phyloP scores from a whole-genome alignment of 768 basidiomycete species.

The Agaricus subrufescens region DNA sequence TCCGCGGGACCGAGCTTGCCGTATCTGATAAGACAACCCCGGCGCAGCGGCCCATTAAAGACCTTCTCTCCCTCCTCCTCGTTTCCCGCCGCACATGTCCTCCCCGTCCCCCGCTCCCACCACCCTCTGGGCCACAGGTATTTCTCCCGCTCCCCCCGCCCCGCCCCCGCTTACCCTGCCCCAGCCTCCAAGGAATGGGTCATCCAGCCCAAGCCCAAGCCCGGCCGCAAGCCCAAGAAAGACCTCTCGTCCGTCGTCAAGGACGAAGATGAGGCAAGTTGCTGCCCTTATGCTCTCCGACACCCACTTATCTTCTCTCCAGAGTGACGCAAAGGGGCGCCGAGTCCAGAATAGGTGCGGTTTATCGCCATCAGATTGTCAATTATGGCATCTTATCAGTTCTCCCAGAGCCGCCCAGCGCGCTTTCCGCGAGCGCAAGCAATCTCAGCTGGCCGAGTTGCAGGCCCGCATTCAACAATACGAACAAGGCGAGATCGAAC shows the following conservation, averaged over 20 bases:
- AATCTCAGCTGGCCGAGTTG: constrained; percentile 81
- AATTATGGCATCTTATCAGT: constrained; percentile 4
- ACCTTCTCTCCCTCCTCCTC: constrained; percentile 17
- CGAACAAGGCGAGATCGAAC: constrained; percentile 88
- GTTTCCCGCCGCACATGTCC: constrained; percentile 11
- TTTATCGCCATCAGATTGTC: constrained; percentile 6
- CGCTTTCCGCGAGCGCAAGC: constrained; percentile 86
- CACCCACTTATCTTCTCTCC: constrained; percentile 5
- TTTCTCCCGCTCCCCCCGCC: constrained; percentile 7
- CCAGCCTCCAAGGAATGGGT: constrained; percentile 88
- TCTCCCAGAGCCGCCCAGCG: constrained; percentile 73
- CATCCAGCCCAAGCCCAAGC: constrained; percentile 81
- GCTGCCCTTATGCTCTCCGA: not conserved
- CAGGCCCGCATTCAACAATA: constrained; percentile 82
- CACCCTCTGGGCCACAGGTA: constrained; percentile 76
- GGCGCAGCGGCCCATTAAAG: constrained; percentile 12
- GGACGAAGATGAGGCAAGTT: constrained; percentile 44
- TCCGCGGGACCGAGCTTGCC: constrained; percentile 20
- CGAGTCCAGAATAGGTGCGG: constrained; percentile 72
- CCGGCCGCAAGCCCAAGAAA: constrained; percentile 84
- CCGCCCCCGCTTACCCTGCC: constrained; percentile 11
- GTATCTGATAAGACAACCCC: constrained; percentile 52
- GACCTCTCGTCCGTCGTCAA: constrained; percentile 37
- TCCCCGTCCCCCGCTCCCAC: constrained; percentile 28
- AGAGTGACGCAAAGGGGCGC: constrained; percentile 55